These are phyloP conservation scores for Kurtzmaniella quercitrusa DNA, from an alignment of 1,139 yeast species.

Conservation along the genomic window DNA sequence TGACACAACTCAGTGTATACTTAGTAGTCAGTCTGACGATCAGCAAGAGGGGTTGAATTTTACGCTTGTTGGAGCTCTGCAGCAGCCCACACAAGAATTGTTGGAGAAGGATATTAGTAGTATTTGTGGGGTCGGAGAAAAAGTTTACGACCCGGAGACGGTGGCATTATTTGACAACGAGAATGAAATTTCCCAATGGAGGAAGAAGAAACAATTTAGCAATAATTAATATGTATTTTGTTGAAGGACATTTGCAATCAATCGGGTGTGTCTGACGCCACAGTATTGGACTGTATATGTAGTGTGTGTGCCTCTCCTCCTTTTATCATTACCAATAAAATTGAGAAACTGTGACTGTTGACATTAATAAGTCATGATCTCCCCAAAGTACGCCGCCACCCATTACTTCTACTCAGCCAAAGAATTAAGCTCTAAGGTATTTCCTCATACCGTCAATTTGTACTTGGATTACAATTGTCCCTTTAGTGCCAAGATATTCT, in stretches of 20 bases:
- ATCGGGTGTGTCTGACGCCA: background rate
- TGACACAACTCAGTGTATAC: background rate
- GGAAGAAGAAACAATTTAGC: slow-evolving; percentile 1
- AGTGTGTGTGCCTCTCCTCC: too few relatives aligned
- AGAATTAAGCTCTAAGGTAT: slow-evolving; percentile 16
- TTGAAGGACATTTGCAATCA: too few relatives aligned
- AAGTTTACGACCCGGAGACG: background rate
- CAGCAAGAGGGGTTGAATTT: too few relatives aligned
- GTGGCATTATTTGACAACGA: background rate
- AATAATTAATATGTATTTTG: background rate
- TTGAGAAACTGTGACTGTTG: too few relatives aligned
- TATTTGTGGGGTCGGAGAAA: background rate
- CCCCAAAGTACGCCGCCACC: slow-evolving; percentile 39
- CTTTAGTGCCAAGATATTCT: slow-evolving; percentile 61
- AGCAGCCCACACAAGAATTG: background rate
- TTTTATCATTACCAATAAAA: too few relatives aligned
- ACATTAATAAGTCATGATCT: slow-evolving; percentile 20
- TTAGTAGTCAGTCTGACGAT: background rate
- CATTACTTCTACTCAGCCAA: slow-evolving; percentile 29
- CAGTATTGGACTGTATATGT: background rate
- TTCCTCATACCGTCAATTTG: slow-evolving; percentile 40
- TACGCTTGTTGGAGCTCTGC: background rate
- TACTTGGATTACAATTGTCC: slow-evolving; percentile 82
- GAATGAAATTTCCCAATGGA: slow-evolving; percentile 1
- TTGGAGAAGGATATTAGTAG: background rate